Percentiles rank a stretch among this genome's conserved stretches.
Evolutionary conservation across 73 alveolate genomes (phyloP).

Genomic region (Blepharisma stoltei): DNA sequence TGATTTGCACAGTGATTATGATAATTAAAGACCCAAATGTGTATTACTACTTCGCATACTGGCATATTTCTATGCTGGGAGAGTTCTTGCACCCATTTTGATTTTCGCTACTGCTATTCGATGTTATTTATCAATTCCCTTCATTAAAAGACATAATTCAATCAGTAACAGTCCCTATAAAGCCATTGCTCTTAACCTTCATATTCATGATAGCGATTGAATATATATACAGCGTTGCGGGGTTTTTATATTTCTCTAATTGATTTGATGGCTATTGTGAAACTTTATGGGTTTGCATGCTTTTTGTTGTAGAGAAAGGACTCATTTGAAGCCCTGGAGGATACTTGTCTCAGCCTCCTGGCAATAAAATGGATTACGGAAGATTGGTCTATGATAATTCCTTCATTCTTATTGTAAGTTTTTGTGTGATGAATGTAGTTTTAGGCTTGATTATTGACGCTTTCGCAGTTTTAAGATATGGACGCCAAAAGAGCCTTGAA

Average conservation of each 20-base stretch:
- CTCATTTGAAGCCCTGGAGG: slow-evolving; percentile 91
- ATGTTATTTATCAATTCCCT: slow-evolving; percentile 69
- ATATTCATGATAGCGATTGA: slow-evolving; percentile 76
- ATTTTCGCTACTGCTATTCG: slow-evolving; percentile 84
- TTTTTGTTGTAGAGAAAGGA: slow-evolving; percentile 43
- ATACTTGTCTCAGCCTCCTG: slow-evolving; percentile 55
- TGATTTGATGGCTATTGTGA: neutral
- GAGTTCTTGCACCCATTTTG: slow-evolving; percentile 70
- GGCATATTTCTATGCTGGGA: slow-evolving; percentile 83
- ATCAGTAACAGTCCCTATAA: slow-evolving; percentile 82
- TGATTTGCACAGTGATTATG: slow-evolving; percentile 31
- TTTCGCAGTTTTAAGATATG: slow-evolving; percentile 51
- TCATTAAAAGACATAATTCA: slow-evolving; percentile 81
- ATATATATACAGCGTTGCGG: slow-evolving; percentile 80
- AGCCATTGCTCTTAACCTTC: slow-evolving; percentile 82
- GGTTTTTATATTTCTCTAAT: slow-evolving; percentile 44
- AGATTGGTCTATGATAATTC: slow-evolving; percentile 59
- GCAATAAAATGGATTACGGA: slow-evolving; percentile 1
- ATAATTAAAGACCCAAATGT: slow-evolving; percentile 52
- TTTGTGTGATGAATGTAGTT: slow-evolving; percentile 71
- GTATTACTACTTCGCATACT: slow-evolving; percentile 70
- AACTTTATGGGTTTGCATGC: slow-evolving; percentile 71
- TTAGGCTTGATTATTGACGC: slow-evolving; percentile 88
- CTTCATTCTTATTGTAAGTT: slow-evolving; percentile 71
- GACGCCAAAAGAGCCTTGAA: slow-evolving; percentile 2